phyloP scores from a whole-genome alignment of 371 early-diverging fungal genomes.

The Smittium culicis region DNA sequence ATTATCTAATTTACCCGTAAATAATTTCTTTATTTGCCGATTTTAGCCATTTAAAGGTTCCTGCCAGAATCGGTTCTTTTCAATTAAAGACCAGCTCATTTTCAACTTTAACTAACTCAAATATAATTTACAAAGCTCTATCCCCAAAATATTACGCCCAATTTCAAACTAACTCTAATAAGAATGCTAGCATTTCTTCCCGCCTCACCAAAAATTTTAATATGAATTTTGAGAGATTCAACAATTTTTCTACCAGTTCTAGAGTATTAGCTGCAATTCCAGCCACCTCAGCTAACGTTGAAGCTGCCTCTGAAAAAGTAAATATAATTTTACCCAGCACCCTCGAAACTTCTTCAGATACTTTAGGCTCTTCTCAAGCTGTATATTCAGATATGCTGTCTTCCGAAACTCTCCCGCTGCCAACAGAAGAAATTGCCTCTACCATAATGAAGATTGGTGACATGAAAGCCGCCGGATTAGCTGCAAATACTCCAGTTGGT shows the following conservation, averaged over 20 bases:
- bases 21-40: too few relatives aligned
- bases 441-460: constrained; percentile 56
- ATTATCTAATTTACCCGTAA: too few relatives aligned
- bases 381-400: background rate
- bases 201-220: too few relatives aligned
- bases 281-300: too few relatives aligned
- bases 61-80: background rate
- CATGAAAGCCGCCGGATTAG: constrained; percentile 60
- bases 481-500: constrained; percentile 63
- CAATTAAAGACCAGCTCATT: background rate
- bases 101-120: background rate
- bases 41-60: background rate
- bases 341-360: background rate
- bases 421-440: background rate
- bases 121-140: too few relatives aligned
- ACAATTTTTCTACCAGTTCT: background rate
- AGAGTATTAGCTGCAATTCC: background rate
- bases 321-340: background rate
- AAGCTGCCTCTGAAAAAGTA: background rate
- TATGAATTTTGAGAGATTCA: background rate
- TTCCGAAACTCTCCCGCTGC: background rate
- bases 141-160: too few relatives aligned
- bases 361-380: background rate
- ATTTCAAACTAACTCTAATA: too few relatives aligned
- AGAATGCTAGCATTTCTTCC: too few relatives aligned